Evolutionary conservation across 257 asterid genomes (phyloP).

Genomic region (Oldenlandia corymbosa): DNA sequence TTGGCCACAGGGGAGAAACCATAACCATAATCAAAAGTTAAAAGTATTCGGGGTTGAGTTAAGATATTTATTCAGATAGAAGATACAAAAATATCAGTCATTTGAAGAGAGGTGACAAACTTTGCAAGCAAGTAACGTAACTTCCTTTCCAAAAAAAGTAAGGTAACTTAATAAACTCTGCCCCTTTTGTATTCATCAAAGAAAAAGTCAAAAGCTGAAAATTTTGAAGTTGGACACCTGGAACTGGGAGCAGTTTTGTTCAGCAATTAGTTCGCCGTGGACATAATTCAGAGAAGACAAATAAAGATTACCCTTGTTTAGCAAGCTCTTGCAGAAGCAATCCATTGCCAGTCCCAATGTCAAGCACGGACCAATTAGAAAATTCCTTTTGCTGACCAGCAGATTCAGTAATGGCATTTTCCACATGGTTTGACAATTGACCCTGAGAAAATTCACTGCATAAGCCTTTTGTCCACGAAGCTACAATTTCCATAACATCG

Average conservation of each 20-base stretch:
- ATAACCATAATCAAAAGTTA: background rate
- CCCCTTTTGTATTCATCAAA: too few relatives aligned
- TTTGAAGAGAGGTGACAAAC: background rate
- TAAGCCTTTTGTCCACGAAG: slow-evolving; percentile 75
- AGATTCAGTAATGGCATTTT: slow-evolving; percentile 38
- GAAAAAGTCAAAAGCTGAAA: background rate
- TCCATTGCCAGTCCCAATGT: slow-evolving; percentile 97
- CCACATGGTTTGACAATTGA: slow-evolving; percentile 56
- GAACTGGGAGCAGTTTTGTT: background rate
- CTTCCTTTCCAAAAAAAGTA: background rate
- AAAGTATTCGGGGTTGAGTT: background rate
- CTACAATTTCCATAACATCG: slow-evolving; percentile 88
- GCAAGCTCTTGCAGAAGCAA: slow-evolving; percentile 93
- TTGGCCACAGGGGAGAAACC: background rate
- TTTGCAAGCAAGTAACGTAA: background rate
- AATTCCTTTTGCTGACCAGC: slow-evolving; percentile 50
- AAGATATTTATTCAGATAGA: background rate
- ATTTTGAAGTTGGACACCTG: background rate
- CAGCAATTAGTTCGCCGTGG: background rate
- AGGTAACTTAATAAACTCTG: background rate
- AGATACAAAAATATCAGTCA: background rate
- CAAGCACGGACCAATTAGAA: slow-evolving; percentile 82
- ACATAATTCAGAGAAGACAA: slow-evolving; percentile 17
- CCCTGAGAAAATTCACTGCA: slow-evolving; percentile 67
- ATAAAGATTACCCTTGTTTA: slow-evolving; percentile 68